Percentiles rank a stretch among this genome's conserved stretches.
phyloP scores from a whole-genome alignment of 2,329 filamentous ascomycete genomes.

The Meredithiella fracta region DNA sequence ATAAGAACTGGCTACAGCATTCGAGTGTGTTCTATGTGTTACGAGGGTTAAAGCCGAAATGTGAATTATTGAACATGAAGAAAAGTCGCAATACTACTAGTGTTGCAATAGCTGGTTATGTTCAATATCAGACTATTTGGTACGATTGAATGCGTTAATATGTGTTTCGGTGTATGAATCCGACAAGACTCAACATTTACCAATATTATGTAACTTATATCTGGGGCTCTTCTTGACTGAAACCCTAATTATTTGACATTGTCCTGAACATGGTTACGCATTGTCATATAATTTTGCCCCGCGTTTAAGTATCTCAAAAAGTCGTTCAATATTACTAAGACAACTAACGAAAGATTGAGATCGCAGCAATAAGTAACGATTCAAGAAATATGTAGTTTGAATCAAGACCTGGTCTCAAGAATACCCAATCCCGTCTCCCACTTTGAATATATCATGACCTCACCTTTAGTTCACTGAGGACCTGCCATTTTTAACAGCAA shows the following conservation, averaged over 20 bases:
- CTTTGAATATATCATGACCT: not conserved
- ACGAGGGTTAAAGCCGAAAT: too few relatives aligned
- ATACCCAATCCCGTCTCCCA: not conserved
- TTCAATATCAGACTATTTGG: too few relatives aligned
- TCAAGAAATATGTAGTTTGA: not conserved
- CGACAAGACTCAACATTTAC: too few relatives aligned
- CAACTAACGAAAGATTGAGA: not conserved
- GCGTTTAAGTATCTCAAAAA: not conserved
- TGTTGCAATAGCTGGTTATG: too few relatives aligned
- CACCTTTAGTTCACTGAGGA: not conserved
- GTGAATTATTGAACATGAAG: too few relatives aligned
- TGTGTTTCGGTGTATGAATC: too few relatives aligned
- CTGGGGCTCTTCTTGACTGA: too few relatives aligned
- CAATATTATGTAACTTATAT: too few relatives aligned
- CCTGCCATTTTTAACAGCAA: not conserved
- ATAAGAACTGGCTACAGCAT: not conserved
- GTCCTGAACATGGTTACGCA: not conserved
- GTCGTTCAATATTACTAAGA: not conserved
- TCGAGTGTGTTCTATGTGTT: slow-evolving; percentile 5
- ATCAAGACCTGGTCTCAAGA: not conserved
- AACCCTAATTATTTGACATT: not conserved
- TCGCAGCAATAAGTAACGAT: not conserved
- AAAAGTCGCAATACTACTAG: too few relatives aligned
- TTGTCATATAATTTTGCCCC: not conserved
- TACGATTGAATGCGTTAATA: too few relatives aligned